Base-by-base conservation (phyloP, 1,284 basidiomycete species). In the Taiwanofungus camphoratus region DNA sequence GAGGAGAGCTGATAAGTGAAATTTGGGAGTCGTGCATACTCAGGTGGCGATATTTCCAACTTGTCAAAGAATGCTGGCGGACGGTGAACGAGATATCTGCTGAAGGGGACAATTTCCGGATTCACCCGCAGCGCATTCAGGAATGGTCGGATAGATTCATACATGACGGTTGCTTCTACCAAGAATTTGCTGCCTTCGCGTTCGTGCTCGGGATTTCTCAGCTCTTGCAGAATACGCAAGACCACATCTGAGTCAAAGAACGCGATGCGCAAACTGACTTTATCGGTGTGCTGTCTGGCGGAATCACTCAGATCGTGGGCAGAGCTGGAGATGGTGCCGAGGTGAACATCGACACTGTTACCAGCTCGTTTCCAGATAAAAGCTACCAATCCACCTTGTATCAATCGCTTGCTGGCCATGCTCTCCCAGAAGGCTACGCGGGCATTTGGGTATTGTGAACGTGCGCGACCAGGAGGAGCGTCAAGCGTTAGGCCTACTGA, bases 361-460 rank as follows among this genome's bases (percentile, higher is more conserved):
- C 42, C 37, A 18, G 31, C 41, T 76, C 18, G 78, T 32, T 57
- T 44, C 44, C 57, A 54, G 13, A 61, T 48, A 20, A 63, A 45
- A 3, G 56, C 61, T 22, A 63, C 52, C 1, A 63, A 52, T 16
- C 56, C 55, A 9, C 60, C 61, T 7, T 51, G 45, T 41, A 55
- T 52, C 11, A 63, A 52, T 0, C 58, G 51, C 37, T 61, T 63
- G 40, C 56, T 51, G 67, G 6, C 65, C 59, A 43, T 85, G 23
- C 50, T 52, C 36, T 62, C 56, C 61, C 61, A 63, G 39, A 54
- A 61, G 13, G 46, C 39, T 1, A 29, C 45, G 19, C 61, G 51
- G 9, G 42, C 45, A 32, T 43, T 51, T 3, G 48, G 30, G 7
- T 48, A 46, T 9, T 45, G 1, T 4, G 52, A 45, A 15, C 59